A percentile compares a stretch with the other conserved stretches of the same genome.
Conservation (phyloP, 352 stramenopile species). For the Salisapilia sapeloensis region DNA sequence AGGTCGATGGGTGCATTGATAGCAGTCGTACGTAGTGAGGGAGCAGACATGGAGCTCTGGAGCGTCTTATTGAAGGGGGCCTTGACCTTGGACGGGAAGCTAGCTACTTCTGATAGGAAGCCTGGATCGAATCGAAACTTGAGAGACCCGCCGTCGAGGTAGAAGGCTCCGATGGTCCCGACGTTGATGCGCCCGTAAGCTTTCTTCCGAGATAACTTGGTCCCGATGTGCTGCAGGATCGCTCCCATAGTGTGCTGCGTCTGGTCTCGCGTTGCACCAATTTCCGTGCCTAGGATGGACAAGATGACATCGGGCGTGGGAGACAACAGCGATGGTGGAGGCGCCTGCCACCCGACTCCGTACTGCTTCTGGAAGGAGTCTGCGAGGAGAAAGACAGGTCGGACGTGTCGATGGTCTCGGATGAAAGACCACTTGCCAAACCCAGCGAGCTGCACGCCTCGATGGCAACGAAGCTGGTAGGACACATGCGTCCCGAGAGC, state of each 20-base stretch:
- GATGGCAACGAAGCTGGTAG: constrained; percentile 14
- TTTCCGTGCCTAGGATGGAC: constrained; percentile 18
- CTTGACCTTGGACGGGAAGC: too few species aligned
- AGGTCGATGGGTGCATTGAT: too few species aligned
- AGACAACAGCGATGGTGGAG: constrained; percentile 20
- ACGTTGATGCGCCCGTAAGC: constrained; percentile 11
- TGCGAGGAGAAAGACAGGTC: constrained; percentile 26
- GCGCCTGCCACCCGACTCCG: constrained; percentile 16
- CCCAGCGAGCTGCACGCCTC: constrained; percentile 17
- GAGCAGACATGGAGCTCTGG: too few species aligned
- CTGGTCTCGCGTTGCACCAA: constrained; percentile 22
- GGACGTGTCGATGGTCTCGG: constrained; percentile 10
- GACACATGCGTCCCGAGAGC: constrained; percentile 14
- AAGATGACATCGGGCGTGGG: constrained; percentile 24
- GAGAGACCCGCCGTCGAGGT: constrained; percentile 20
- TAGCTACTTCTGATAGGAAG: too few species aligned
- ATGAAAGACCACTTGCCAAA: constrained; percentile 49
- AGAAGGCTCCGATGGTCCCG: constrained; percentile 14
- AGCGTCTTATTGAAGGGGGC: too few species aligned
- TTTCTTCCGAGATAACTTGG: constrained; percentile 11
- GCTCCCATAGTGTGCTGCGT: constrained; percentile 21
- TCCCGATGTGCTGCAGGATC: constrained; percentile 17
- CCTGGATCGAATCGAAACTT: constrained; percentile 22
- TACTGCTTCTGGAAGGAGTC: constrained; percentile 28
- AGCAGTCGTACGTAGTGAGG: too few species aligned